Base-by-base conservation (phyloP, 2,329 filamentous ascomycete species). In the Trichoderma guizhouense region DNA sequence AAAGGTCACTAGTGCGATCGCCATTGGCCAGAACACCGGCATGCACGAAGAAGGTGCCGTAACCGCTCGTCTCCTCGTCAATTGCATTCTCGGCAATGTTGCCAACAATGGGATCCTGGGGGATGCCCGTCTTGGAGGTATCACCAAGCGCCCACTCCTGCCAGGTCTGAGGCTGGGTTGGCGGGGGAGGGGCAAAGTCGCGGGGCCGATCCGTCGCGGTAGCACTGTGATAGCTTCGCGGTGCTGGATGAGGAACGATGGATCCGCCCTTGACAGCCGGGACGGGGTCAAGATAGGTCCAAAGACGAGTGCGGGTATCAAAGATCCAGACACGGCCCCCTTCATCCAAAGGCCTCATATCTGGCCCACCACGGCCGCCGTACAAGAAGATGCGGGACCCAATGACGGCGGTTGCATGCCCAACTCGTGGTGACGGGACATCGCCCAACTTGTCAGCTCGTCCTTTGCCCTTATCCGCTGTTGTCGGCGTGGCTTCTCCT, bases 301-400 rank as follows among this genome's bases (percentile, higher is more conserved):
- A 97, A 14, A 81, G 82, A 69, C 86, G 82, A n/a, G 84, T 83
- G 72, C 86, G 83, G 1, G 91, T 90, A 78, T 94, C 88, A 77
- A 93, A 95, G 34, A 90, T 84, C 93, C 93, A 97, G 66, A 97
- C 85, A 3, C 89, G 85, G 18, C 94, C 94, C 12, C 84, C 80
- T 77, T 97, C 94, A 67, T 95, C 89, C 12, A 97, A 84, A 0
- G 93, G 89, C 2, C 87, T 83, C 88, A 93, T 91, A 32, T 89
- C 89, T 3, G 85, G 81, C 0, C 92, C 92, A 39, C 91, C 91
- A 58, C 93, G 90, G 11, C 94, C 94, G 62, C 93, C 94, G 80
- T 95, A 97, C 55, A 97, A 74, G 81, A 95, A 95, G 76, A 97
- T 90, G 26, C 89, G 90, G 58, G 87, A 86, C 72, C 90, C 86